phyloP scores from a whole-genome alignment of 2,329 filamentous ascomycete genomes.

The Talaromyces sp. region DNA sequence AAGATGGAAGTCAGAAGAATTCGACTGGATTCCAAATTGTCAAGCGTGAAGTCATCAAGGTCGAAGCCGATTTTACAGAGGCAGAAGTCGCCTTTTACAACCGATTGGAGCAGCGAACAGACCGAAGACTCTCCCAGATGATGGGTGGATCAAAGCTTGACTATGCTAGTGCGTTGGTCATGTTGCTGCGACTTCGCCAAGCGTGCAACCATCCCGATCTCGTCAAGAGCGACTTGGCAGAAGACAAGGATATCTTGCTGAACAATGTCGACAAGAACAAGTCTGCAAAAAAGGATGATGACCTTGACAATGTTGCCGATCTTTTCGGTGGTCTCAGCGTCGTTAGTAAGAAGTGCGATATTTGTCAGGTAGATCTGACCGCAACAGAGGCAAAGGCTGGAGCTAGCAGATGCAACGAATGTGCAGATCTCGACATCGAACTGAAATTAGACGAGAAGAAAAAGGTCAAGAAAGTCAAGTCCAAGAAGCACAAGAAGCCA shows the following conservation, averaged over 20 bases:
- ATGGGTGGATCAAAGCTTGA: slow-evolving; percentile 76
- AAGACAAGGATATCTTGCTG: slow-evolving; percentile 80
- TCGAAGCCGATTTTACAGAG: slow-evolving; percentile 73
- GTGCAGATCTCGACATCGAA: slow-evolving; percentile 69
- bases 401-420: slow-evolving; percentile 67
- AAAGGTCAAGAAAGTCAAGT: slow-evolving; percentile 44
- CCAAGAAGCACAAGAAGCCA: not conserved
- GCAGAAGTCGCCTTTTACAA: slow-evolving; percentile 85
- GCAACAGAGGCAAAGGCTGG: slow-evolving; percentile 55
- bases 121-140: slow-evolving; percentile 84
- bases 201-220: slow-evolving; percentile 93
- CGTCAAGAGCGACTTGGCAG: slow-evolving; percentile 78
- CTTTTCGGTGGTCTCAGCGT: slow-evolving; percentile 83
- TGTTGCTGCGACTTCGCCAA: slow-evolving; percentile 86
- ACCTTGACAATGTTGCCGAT: slow-evolving; percentile 80
- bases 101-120: slow-evolving; percentile 76
- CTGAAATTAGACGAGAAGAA: slow-evolving; percentile 36
- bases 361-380: slow-evolving; percentile 71
- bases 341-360: slow-evolving; percentile 72
- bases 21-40: slow-evolving; percentile 82
- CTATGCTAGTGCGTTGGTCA: slow-evolving; percentile 89
- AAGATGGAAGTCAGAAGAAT: slow-evolving; percentile 53
- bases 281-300: slow-evolving; percentile 52
- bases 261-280: slow-evolving; percentile 57
- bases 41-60: slow-evolving; percentile 79